Base-by-base conservation (phyloP, 2,329 filamentous ascomycete genomes). In the Ceratocystis albifundus region DNA sequence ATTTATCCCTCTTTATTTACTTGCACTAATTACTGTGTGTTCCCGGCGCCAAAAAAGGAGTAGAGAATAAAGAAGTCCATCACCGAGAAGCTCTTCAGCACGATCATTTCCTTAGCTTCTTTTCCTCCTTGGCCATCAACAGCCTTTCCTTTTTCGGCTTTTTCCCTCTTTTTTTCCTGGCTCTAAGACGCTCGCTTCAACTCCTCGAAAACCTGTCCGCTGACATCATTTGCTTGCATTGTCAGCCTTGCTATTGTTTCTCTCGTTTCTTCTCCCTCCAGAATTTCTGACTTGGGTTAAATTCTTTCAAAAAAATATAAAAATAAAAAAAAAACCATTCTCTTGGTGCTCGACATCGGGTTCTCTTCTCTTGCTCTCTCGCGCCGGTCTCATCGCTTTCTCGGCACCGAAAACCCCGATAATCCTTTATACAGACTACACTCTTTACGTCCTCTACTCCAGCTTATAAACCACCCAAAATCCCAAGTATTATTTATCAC, bases 1-100 rank as follows among this genome's bases (percentile, higher is more conserved):
- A 48, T 64, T 50, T 64, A 36, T 50, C 1, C 22, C 32, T 64
- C 22, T 64, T 64, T 64, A 48, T 64, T 36, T 64, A 20, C 45
- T 32, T 22, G 45, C 20, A 44, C 25, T 64, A 36, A 64, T 64
- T 53, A 44, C n/a, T 61, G 32, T 62, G 22, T 30, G 32, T 44
- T 25, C 10, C 36, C 36, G 36, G 36, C 36, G 32, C 59, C 59
- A 1, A 53, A 28, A 6, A n/a, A n/a, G n/a, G n/a, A 10, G 7
- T 5, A 45, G n/a, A 45, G 12, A 22, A 4, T 15, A 45, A 62
- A 20, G 30, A 48, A 20, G 28, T 25, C 15, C 61, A 62, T 59
- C 55, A 4, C 55, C 25, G 36, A 22, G 36, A 62, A 45, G 25
- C 20, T 62, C 44, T 44, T 44, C 61, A 22, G 20, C 55, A n/a